Percentiles rank a stretch among this genome's conserved stretches.
These are phyloP conservation scores for Fomitopsis palustris DNA, from an alignment of 1,284 basidiomycete genomes.

Conservation along the genomic window DNA sequence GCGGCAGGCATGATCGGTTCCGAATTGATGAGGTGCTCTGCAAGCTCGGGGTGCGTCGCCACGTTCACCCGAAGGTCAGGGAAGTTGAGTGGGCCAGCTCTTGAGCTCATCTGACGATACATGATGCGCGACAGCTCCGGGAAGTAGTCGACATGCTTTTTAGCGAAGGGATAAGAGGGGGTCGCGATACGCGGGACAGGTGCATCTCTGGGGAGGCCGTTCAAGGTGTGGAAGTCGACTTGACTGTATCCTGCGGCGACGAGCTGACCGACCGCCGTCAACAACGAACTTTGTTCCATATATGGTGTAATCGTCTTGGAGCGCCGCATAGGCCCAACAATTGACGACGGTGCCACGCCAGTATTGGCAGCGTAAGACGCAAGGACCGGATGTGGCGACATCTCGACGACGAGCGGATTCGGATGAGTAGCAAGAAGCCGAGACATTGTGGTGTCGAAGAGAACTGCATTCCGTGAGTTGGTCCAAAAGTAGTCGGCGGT, in stretches of 20 bases:
- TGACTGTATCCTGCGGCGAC: slow-evolving; percentile 12
- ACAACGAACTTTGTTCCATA: not conserved
- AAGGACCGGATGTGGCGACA: slow-evolving; percentile 34
- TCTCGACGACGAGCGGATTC: slow-evolving; percentile 27
- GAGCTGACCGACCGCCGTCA: slow-evolving; percentile 12
- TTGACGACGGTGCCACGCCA: not conserved
- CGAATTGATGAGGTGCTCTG: slow-evolving; percentile 36
- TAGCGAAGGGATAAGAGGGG: slow-evolving; percentile 17
- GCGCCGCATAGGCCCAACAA: not conserved
- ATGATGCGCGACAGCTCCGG: slow-evolving; percentile 7
- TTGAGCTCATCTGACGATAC: slow-evolving; percentile 10
- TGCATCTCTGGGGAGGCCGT: slow-evolving; percentile 2
- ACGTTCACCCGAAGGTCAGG: slow-evolving; percentile 29
- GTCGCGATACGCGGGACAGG: not conserved
- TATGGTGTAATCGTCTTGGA: not conserved
- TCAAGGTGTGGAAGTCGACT: slow-evolving; percentile 13
- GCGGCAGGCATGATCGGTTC: slow-evolving; percentile 43
- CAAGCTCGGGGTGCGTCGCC: slow-evolving; percentile 33
- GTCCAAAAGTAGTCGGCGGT: slow-evolving; percentile 33
- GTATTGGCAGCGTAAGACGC: slow-evolving; percentile 28
- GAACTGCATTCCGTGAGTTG: slow-evolving; percentile 28
- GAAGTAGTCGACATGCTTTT: slow-evolving; percentile 10
- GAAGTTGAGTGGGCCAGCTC: slow-evolving; percentile 31
- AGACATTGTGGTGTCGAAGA: slow-evolving; percentile 24
- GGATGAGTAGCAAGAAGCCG: slow-evolving; percentile 12